Evolutionary conservation across 129 eudicot genomes (phyloP).

Genomic region (Saussurea involucrata): DNA sequence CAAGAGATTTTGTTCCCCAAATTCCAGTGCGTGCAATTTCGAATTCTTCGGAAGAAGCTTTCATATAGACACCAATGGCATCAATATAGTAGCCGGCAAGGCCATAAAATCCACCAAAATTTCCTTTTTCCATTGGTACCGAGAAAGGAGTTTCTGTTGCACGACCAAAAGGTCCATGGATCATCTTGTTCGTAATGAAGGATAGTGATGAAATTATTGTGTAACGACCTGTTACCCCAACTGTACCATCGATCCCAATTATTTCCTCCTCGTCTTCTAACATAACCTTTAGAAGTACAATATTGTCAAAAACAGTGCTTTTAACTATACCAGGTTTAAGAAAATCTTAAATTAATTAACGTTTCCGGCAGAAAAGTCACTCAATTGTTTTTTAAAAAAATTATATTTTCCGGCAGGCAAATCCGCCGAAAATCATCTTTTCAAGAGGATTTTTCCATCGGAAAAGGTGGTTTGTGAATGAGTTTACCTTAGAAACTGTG

Average conservation of each 20-base stretch:
- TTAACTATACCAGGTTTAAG: not conserved
- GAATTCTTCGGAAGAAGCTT: not conserved
- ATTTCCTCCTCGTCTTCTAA: not conserved
- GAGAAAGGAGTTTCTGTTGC: not conserved
- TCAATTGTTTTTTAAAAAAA: no score
- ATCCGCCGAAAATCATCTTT: no score
- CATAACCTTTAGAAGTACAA: not conserved
- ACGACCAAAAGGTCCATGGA: slow-evolving; percentile 3
- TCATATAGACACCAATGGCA: slow-evolving; percentile 5
- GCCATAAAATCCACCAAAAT: not conserved
- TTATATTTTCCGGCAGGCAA: no score
- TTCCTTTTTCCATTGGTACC: not conserved
- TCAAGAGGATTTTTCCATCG: no score
- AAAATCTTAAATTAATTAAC: no score
- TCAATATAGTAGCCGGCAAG: not conserved
- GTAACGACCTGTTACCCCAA: not conserved
- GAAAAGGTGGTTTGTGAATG: no score
- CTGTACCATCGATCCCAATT: not conserved
- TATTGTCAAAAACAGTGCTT: not conserved
- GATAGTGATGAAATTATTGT: not conserved
- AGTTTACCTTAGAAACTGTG: not conserved
- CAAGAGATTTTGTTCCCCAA: not conserved
- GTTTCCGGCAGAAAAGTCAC: no score
- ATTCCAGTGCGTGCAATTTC: not conserved
- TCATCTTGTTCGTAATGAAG: not conserved